Percentiles rank a stretch among this genome's conserved stretches.
These are phyloP conservation scores for Phytophthora citrophthora DNA, from an alignment of 352 stramenopile genomes.

Conservation along the genomic window DNA sequence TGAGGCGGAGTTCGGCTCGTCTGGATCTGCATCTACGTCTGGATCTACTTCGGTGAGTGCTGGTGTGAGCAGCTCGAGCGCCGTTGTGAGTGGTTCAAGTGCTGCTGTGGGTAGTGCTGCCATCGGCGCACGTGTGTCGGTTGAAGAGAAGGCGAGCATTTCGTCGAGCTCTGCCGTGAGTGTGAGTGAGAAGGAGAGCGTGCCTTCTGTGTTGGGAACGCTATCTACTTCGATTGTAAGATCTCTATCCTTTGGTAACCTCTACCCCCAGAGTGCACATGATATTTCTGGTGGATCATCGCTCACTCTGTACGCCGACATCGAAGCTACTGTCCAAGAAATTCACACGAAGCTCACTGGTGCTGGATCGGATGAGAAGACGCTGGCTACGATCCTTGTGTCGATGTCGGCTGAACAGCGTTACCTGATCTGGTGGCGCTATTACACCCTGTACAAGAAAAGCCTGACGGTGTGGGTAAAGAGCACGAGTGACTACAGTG, in stretches of 20 bases:
- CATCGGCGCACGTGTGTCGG: slow-evolving; percentile 4
- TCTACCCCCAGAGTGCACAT: slow-evolving; percentile 8
- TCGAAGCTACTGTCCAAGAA: slow-evolving; percentile 51
- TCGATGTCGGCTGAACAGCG: slow-evolving; percentile 28
- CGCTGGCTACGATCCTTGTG: slow-evolving; percentile 24
- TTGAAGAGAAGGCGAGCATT: slow-evolving; percentile 24
- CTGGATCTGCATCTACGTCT: slow-evolving; percentile 3
- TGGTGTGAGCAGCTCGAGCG: neutral
- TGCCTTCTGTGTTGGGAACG: neutral
- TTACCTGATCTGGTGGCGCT: slow-evolving; percentile 35
- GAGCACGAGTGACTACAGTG: slow-evolving; percentile 56
- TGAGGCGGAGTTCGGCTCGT: slow-evolving; percentile 15
- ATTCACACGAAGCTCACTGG: slow-evolving; percentile 31
- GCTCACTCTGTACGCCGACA: slow-evolving; percentile 33
- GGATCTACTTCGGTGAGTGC: neutral
- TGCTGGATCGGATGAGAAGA: slow-evolving; percentile 13
- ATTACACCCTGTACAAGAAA: slow-evolving; percentile 62
- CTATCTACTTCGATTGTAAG: neutral
- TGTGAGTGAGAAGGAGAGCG: slow-evolving; percentile 1
- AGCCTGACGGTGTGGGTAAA: slow-evolving; percentile 61
- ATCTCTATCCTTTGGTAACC: slow-evolving; percentile 5
- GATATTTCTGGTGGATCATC: slow-evolving; percentile 1
- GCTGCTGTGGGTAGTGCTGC: slow-evolving; percentile 5
- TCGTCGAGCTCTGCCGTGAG: slow-evolving; percentile 1
- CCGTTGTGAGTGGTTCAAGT: neutral